Evolutionary conservation across 1,284 basidiomycete species (phyloP).

Genomic region (Sanghuangporus weigelae): DNA sequence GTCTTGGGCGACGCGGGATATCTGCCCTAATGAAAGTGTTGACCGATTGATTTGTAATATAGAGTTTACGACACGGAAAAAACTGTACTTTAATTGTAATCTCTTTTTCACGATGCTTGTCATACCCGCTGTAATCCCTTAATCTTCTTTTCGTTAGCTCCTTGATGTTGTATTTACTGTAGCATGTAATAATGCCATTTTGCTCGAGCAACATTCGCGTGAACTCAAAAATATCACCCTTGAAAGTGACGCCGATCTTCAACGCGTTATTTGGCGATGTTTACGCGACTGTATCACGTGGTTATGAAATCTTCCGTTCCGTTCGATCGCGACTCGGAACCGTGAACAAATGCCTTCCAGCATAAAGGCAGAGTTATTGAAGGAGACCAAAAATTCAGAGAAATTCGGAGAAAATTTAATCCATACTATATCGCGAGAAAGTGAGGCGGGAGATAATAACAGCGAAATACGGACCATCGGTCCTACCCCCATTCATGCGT

Average conservation of each 20-base stretch:
- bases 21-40: constrained; percentile 35
- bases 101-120: neutral
- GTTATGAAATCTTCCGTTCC: neutral
- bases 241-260: too few relatives aligned
- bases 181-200: neutral
- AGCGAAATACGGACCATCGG: neutral
- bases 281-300: neutral
- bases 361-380: neutral
- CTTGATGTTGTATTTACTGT: neutral
- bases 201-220: too few relatives aligned
- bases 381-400: neutral
- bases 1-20: constrained; percentile 30
- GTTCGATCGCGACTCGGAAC: too few relatives aligned
- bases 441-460: neutral
- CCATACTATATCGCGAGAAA: neutral
- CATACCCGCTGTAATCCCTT: neutral
- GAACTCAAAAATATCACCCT: too few relatives aligned
- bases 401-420: too few relatives aligned
- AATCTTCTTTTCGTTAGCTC: too few relatives aligned
- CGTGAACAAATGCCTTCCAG: too few relatives aligned
- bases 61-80: neutral
- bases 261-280: neutral
- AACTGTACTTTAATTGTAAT: neutral
- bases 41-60: constrained; percentile 4
- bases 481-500: neutral